phyloP scores from a whole-genome alignment of 345 rosid genomes.

The Alliaria petiolata region DNA sequence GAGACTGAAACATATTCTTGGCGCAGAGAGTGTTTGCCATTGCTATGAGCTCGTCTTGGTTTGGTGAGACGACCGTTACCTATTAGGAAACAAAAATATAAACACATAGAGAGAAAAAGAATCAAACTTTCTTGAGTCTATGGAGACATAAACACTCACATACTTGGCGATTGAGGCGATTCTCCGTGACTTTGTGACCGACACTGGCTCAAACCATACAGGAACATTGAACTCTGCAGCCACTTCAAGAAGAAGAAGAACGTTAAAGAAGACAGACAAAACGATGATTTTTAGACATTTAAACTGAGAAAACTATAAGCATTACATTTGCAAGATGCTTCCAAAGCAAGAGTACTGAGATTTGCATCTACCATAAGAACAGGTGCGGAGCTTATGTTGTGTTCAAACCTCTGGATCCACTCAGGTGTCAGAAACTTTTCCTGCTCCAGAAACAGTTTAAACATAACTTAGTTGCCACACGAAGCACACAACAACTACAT shows the following conservation, averaged over 20 bases:
- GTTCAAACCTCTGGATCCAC: constrained; percentile 66
- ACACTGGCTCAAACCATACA: constrained; percentile 95
- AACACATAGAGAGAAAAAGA: background rate
- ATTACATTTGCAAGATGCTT: constrained; percentile 71
- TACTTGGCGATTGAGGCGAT: constrained; percentile 59
- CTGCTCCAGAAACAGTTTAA: constrained; percentile 36
- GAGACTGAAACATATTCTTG: constrained; percentile 25
- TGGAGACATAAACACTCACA: constrained; percentile 45
- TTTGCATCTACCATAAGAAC: constrained; percentile 79
- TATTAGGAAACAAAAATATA: constrained; percentile 18
- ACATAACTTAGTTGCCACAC: background rate
- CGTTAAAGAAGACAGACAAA: background rate
- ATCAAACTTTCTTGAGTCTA: background rate
- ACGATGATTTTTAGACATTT: background rate
- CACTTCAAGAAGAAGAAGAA: constrained; percentile 47
- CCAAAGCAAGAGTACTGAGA: constrained; percentile 57
- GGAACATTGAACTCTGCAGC: constrained; percentile 61
- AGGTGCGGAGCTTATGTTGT: constrained; percentile 48
- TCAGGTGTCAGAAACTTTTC: constrained; percentile 77
- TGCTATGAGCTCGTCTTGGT: constrained; percentile 76
- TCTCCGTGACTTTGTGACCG: constrained; percentile 70
- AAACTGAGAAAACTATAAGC: background rate
- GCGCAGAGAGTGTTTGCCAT: constrained; percentile 75
- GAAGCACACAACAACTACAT: background rate
- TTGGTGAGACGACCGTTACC: constrained; percentile 73